A percentile compares a stretch with the other conserved stretches of the same genome.
These are phyloP conservation scores for Cutaneotrichosporon sp. DNA, from an alignment of 1,284 basidiomycete species.

Conservation along the genomic window DNA sequence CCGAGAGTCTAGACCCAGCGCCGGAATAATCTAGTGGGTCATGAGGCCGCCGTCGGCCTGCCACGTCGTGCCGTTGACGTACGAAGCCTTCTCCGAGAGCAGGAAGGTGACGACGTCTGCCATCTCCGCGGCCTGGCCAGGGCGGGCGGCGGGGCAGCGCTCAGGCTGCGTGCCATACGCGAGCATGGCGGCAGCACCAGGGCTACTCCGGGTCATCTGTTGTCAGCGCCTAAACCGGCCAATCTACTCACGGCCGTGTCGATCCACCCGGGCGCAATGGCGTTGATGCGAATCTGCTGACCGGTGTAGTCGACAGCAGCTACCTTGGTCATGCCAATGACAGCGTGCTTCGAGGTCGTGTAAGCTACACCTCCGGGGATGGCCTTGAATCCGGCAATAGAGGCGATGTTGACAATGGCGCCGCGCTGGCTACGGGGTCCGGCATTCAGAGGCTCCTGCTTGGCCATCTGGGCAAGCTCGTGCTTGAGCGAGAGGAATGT, in stretches of 20 bases:
- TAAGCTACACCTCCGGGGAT: conserved; percentile 16
- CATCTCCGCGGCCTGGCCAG: conserved; percentile 35
- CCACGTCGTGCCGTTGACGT: conserved; percentile 38
- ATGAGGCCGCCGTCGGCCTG: conserved; percentile 37
- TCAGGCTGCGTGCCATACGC: background rate
- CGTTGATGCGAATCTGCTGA: conserved; percentile 23
- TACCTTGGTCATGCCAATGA: conserved; percentile 26
- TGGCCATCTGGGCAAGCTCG: conserved; percentile 26
- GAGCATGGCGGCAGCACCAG: conserved; percentile 1
- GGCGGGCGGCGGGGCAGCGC: conserved; percentile 28
- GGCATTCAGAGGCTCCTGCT: conserved; percentile 19
- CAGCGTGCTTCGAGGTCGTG: conserved; percentile 27
- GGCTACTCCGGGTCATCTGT: conserved; percentile 21
- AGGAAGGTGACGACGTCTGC: conserved; percentile 41
- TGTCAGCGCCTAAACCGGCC: background rate
- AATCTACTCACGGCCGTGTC: conserved; percentile 11
- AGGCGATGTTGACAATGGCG: conserved; percentile 28
- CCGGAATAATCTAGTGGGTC: background rate
- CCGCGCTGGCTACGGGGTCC: conserved; percentile 27
- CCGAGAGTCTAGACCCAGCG: no score
- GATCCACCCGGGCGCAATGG: conserved; percentile 21
- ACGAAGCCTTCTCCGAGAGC: conserved; percentile 34
- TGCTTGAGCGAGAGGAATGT: conserved; percentile 27
- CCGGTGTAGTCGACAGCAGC: conserved; percentile 25
- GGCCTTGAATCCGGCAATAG: conserved; percentile 15